These are phyloP conservation scores for Dryas integrifolia DNA, from an alignment of 331 rosid species.

Conservation along the genomic window DNA sequence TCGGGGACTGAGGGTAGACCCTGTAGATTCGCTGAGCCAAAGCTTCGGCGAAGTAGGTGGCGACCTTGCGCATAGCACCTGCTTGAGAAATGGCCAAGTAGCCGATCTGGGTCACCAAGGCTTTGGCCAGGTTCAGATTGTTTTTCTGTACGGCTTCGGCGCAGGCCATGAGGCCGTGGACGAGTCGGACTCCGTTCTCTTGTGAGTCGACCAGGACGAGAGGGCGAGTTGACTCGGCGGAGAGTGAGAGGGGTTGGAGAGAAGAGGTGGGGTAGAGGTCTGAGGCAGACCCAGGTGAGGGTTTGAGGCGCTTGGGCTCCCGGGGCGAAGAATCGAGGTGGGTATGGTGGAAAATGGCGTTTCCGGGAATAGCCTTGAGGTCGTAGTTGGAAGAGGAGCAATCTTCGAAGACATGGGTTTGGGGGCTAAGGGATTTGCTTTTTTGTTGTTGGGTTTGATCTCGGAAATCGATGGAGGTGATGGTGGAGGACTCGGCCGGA, in stretches of 20 bases:
- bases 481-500: conserved; percentile 56
- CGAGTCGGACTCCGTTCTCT: conserved; percentile 78
- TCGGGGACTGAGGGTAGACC: conserved; percentile 44
- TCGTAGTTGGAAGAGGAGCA: conserved; percentile 59
- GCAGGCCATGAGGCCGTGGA: conserved; percentile 75
- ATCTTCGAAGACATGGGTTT: conserved; percentile 38
- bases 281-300: conserved; percentile 32
- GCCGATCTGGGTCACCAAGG: conserved; percentile 72
- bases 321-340: conserved; percentile 35
- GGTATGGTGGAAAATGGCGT: conserved; percentile 45
- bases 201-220: conserved; percentile 67
- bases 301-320: conserved; percentile 49
- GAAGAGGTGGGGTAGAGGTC: conserved; percentile 27
- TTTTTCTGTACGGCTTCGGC: conserved; percentile 76
- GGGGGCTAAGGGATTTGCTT: not conserved
- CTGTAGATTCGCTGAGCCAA: conserved; percentile 68
- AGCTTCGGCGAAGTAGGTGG: conserved; percentile 82
- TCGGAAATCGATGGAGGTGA: conserved; percentile 47
- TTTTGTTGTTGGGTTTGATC: conserved; percentile 9
- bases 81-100: conserved; percentile 63
- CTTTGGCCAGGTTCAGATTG: conserved; percentile 58
- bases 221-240: conserved; percentile 44
- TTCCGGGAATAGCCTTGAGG: conserved; percentile 70
- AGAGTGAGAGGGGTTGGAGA: conserved; percentile 7
- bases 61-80: conserved; percentile 90